These are phyloP conservation scores for Phytopythium litorale DNA, from an alignment of 352 stramenopile species.

Conservation along the genomic window DNA sequence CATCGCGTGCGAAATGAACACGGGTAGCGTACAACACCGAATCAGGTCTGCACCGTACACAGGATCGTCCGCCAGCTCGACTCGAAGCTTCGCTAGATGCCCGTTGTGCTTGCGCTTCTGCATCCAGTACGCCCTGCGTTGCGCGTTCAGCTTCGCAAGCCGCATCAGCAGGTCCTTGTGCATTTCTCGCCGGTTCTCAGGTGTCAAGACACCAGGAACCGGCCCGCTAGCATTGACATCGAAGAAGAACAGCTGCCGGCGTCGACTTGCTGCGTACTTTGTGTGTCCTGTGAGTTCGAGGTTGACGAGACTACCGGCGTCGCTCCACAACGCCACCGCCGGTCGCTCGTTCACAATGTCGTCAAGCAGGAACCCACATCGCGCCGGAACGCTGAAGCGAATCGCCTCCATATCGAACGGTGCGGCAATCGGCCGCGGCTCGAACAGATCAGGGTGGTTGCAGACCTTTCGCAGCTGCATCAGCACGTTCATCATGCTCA, in stretches of 20 bases:
- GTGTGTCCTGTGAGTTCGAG: conserved; percentile 33
- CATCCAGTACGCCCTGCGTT: conserved; percentile 31
- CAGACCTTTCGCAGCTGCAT: conserved; percentile 98
- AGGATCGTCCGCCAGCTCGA: conserved; percentile 36
- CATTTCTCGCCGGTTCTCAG: conserved; percentile 14
- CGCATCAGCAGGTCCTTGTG: conserved; percentile 39
- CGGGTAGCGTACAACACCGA: conserved; percentile 41
- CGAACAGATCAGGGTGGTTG: conserved; percentile 99
- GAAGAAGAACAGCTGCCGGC: conserved; percentile 42
- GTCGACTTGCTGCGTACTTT: conserved; percentile 23
- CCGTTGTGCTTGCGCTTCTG: conserved; percentile 27
- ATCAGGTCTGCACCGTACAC: conserved; percentile 48
- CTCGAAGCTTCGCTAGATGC: conserved; percentile 20
- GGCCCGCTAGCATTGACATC: conserved; percentile 33
- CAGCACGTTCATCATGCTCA: conserved; percentile 99
- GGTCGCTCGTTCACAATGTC: conserved; percentile 32
- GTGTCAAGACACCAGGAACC: conserved; percentile 15
- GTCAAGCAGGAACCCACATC: conserved; percentile 43
- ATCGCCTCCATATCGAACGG: conserved; percentile 85
- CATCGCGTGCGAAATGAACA: conserved; percentile 75
- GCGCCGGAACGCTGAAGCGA: conserved; percentile 21
- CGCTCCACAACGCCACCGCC: conserved; percentile 35
- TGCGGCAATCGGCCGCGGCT: conserved; percentile 94
- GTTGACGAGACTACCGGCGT: conserved; percentile 28
- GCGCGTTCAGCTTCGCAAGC: conserved; percentile 25